phyloP scores from a whole-genome alignment of 495 filamentous ascomycete genomes.

The Lasiosphaeris hirsuta region DNA sequence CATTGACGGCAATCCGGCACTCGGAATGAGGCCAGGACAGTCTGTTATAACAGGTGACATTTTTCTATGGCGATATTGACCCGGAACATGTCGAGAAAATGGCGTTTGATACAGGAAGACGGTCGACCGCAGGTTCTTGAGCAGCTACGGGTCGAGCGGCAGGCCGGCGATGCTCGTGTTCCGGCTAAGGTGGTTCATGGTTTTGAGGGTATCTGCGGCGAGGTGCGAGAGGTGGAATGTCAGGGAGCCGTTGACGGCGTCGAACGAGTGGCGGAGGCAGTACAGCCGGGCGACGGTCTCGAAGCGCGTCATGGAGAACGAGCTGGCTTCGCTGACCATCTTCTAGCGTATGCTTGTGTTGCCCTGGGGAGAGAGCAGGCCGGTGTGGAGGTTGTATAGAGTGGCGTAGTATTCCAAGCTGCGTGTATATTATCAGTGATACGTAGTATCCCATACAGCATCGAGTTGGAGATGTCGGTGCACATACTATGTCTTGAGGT shows the following conservation, averaged over 20 bases:
- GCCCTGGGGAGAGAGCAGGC: not conserved
- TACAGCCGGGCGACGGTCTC: conserved; percentile 34
- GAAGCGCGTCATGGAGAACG: conserved; percentile 17
- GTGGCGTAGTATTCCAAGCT: conserved; percentile 1
- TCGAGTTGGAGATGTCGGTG: too few species aligned
- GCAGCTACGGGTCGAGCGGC: not conserved
- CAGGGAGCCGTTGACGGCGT: conserved; percentile 24
- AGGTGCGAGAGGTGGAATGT: conserved; percentile 14
- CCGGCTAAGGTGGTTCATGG: not conserved
- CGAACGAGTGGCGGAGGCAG: conserved; percentile 34
- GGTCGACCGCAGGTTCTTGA: conserved; percentile 27
- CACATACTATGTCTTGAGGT: conserved; percentile 3
- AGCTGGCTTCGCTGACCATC: not conserved
- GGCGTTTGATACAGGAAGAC: conserved; percentile 30
- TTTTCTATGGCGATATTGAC: too few species aligned
- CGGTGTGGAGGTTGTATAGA: conserved; percentile 3
- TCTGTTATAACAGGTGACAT: too few species aligned
- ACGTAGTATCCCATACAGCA: too few species aligned
- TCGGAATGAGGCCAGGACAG: too few species aligned
- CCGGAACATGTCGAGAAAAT: too few species aligned
- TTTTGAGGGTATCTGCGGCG: conserved; percentile 21
- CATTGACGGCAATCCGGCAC: too few species aligned
- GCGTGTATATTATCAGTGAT: not conserved
- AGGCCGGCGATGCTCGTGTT: too few species aligned
- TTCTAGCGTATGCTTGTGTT: not conserved